phyloP scores from a whole-genome alignment of 179 eudicot genomes.

The Spergularia azorica region DNA sequence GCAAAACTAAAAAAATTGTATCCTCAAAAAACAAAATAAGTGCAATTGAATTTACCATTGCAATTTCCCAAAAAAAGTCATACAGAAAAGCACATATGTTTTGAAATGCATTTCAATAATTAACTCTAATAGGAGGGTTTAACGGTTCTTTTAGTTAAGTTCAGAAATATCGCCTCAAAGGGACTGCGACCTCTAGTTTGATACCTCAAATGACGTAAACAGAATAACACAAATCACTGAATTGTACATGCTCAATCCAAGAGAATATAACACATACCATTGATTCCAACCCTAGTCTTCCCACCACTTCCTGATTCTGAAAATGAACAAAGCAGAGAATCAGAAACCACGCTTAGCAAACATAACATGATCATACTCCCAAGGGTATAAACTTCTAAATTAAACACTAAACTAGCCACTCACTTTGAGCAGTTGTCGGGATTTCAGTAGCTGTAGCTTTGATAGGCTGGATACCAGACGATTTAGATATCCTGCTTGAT shows the following conservation, averaged over 20 bases:
- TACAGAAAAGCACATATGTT: too few relatives aligned
- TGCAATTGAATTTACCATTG: too few relatives aligned
- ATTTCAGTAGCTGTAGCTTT: slow-evolving; percentile 77
- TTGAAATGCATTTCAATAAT: too few relatives aligned
- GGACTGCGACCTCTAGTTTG: background rate
- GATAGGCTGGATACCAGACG: slow-evolving; percentile 49
- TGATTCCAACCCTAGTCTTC: slow-evolving; percentile 85
- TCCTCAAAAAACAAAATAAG: too few relatives aligned
- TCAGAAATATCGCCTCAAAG: too few relatives aligned
- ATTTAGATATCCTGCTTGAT: slow-evolving; percentile 40
- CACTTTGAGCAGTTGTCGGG: slow-evolving; percentile 60
- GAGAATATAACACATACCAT: slow-evolving; percentile 53
- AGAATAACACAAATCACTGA: background rate
- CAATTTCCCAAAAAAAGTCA: too few relatives aligned
- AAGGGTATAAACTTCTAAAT: background rate
- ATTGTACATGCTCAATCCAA: background rate
- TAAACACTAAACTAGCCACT: slow-evolving; percentile 20
- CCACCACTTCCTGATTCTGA: slow-evolving; percentile 58
- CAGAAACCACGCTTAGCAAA: slow-evolving; percentile 19
- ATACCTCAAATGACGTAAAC: background rate
- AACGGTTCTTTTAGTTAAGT: too few relatives aligned
- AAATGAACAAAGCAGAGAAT: slow-evolving; percentile 9
- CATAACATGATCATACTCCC: background rate
- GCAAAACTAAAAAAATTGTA: too few relatives aligned
- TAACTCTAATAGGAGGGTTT: too few relatives aligned